These are phyloP conservation scores for Venturia nashicola DNA, from an alignment of 2,329 filamentous ascomycete genomes.

Conservation along the genomic window DNA sequence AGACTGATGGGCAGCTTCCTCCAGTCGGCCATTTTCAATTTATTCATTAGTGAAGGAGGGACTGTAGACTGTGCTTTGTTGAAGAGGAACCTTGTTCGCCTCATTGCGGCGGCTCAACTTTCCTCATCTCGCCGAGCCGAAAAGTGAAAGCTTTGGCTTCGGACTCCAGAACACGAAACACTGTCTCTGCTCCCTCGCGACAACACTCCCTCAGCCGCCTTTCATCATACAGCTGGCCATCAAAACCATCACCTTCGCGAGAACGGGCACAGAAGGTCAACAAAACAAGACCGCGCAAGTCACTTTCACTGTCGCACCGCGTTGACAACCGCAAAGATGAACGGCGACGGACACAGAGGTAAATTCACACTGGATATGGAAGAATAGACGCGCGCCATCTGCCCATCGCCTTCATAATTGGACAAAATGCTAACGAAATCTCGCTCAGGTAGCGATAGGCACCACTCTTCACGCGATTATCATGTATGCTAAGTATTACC, in stretches of 20 bases:
- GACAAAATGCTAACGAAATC: constrained; percentile 1
- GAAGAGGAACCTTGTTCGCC: neutral
- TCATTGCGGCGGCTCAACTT: neutral
- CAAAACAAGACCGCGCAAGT: neutral
- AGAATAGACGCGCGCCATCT: neutral
- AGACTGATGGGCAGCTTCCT: constrained; percentile 71
- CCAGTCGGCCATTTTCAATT: constrained; percentile 47
- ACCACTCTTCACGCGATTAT: constrained; percentile 22
- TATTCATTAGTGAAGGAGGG: neutral
- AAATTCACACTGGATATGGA: neutral
- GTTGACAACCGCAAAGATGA: constrained; percentile 4
- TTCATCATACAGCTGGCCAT: neutral
- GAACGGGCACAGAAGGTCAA: neutral
- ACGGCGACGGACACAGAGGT: constrained; percentile 2
- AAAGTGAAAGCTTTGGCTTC: neutral
- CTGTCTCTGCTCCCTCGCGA: neutral
- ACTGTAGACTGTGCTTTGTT: neutral
- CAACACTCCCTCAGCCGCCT: neutral
- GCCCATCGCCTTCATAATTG: neutral
- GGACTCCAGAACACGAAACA: neutral
- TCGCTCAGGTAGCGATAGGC: constrained; percentile 3
- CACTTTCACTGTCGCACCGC: neutral
- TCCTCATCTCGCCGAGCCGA: neutral
- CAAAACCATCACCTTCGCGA: neutral
- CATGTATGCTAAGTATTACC: constrained; percentile 22